phyloP scores from a whole-genome alignment of 345 rosid genomes.

The Sonneratia alba region DNA sequence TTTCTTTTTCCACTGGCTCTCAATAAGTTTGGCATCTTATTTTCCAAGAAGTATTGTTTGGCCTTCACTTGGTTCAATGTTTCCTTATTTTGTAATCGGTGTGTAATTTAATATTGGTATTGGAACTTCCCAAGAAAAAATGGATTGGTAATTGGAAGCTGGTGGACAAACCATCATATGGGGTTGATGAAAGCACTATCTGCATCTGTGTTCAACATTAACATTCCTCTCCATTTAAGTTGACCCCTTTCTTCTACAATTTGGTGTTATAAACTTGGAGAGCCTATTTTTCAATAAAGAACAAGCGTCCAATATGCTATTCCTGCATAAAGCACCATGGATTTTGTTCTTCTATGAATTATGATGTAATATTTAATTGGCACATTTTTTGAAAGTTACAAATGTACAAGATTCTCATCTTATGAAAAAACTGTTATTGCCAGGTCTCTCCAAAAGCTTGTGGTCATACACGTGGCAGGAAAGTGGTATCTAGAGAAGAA shows the following conservation, averaged over 20 bases:
- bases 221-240: neutral
- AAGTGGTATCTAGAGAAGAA: conserved; percentile 82
- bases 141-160: neutral
- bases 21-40: neutral
- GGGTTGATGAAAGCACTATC: neutral
- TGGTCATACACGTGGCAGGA: conserved; percentile 54
- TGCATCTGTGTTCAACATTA: neutral
- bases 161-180: neutral
- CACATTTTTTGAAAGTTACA: neutral
- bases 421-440: conserved; percentile 15
- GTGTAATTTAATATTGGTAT: neutral
- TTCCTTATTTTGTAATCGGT: neutral
- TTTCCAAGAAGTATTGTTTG: neutral
- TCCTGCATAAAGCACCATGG: neutral
- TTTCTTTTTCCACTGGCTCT: neutral
- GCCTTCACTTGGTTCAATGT: neutral
- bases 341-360: neutral
- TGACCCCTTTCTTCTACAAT: neutral
- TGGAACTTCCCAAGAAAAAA: no score
- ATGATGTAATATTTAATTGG: neutral
- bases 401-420: conserved; percentile 7
- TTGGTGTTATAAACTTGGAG: neutral
- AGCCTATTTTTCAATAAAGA: neutral
- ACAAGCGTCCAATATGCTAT: neutral
- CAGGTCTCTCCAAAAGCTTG: conserved; percentile 79